A percentile compares a stretch with the other conserved stretches of the same genome.
Conservation (phyloP, 371 early-diverging fungal genomes). For the Vairimorpha ceranae region DNA sequence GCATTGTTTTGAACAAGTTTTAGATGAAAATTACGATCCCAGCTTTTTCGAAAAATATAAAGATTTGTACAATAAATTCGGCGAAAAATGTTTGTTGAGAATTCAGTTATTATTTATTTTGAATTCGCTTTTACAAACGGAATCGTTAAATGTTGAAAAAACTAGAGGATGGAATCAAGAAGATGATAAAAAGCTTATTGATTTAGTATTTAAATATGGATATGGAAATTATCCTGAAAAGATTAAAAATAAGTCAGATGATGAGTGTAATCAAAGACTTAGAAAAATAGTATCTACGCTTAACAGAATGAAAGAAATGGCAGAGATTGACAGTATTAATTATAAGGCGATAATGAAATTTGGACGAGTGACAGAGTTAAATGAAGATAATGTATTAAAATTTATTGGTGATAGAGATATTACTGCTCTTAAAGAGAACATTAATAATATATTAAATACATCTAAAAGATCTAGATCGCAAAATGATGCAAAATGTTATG, state of each 20-base stretch:
- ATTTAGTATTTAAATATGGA: slow-evolving; percentile 49
- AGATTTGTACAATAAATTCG: slow-evolving; percentile 44
- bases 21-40: slow-evolving; percentile 44
- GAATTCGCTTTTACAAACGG: slow-evolving; percentile 30
- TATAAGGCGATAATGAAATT: slow-evolving; percentile 59
- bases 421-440: slow-evolving; percentile 51
- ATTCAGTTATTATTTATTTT: slow-evolving; percentile 55
- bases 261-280: slow-evolving; percentile 62
- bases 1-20: slow-evolving; percentile 30
- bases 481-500: slow-evolving; percentile 50
- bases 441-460: slow-evolving; percentile 53
- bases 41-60: slow-evolving; percentile 33
- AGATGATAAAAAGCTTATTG: slow-evolving; percentile 58
- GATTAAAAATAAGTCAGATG: slow-evolving; percentile 44
- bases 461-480: slow-evolving; percentile 43
- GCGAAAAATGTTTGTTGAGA: slow-evolving; percentile 54
- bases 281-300: slow-evolving; percentile 58
- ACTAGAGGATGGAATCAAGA: slow-evolving; percentile 58
- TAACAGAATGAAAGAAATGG: slow-evolving; percentile 55
- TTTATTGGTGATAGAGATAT: slow-evolving; percentile 46
- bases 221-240: slow-evolving; percentile 58
- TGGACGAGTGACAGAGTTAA: slow-evolving; percentile 56
- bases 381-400: slow-evolving; percentile 50
- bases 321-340: slow-evolving; percentile 51
- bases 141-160: slow-evolving; percentile 50